These are phyloP conservation scores for Microdochium paspali DNA, from an alignment of 2,329 filamentous ascomycete species.

Conservation along the genomic window DNA sequence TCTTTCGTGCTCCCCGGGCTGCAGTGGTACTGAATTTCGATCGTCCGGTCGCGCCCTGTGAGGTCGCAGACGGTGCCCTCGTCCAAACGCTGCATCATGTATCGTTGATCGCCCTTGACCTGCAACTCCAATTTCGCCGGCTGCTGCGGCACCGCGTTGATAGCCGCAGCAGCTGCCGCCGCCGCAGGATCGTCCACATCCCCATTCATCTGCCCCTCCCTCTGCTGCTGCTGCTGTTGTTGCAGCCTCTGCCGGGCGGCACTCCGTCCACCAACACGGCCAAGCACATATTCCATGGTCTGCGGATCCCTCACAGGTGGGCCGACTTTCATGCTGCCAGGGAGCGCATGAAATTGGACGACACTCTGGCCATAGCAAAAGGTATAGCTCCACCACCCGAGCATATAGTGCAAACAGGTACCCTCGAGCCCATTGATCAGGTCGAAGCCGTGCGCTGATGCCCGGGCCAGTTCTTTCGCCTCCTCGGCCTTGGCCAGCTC, in stretches of 20 bases:
- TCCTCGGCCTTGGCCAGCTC: constrained; percentile 64
- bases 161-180: constrained; percentile 13
- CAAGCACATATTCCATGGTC: constrained; percentile 69
- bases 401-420: constrained; percentile 70
- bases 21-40: constrained; percentile 77
- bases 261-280: constrained; percentile 35
- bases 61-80: constrained; percentile 80
- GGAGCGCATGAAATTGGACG: constrained; percentile 81
- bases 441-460: constrained; percentile 70
- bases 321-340: constrained; percentile 55
- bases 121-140: constrained; percentile 56
- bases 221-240: constrained; percentile 7
- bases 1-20: constrained; percentile 64
- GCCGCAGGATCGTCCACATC: not conserved
- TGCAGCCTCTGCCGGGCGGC: constrained; percentile 7
- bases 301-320: constrained; percentile 70
- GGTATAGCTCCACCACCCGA: constrained; percentile 92
- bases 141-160: constrained; percentile 7
- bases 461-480: constrained; percentile 69
- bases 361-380: constrained; percentile 87
- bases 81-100: constrained; percentile 72
- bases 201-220: constrained; percentile 3
- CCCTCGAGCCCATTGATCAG: constrained; percentile 69
- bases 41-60: constrained; percentile 69
- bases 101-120: constrained; percentile 74